Evolutionary conservation across 1,284 basidiomycete species (phyloP).

Genomic region (Xerocomus minutiporus): DNA sequence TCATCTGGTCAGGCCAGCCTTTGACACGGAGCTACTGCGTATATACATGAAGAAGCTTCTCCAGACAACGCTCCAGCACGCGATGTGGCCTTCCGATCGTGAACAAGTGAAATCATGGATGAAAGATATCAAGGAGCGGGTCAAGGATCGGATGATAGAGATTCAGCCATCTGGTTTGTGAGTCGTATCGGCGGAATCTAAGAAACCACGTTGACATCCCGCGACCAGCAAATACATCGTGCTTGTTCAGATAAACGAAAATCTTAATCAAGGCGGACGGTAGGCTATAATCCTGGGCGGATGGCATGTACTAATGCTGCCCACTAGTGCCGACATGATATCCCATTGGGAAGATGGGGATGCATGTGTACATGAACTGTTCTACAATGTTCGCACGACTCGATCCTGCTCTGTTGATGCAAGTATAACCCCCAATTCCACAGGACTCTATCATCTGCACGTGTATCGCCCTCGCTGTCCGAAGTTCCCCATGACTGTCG

Average conservation of each 20-base stretch:
- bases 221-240: constrained; percentile 72
- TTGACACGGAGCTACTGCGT: constrained; percentile 67
- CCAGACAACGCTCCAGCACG: constrained; percentile 57
- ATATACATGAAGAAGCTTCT: constrained; percentile 77
- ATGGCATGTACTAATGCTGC: constrained; percentile 8
- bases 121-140: constrained; percentile 74
- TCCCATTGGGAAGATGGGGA: constrained; percentile 35
- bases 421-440: constrained; percentile 10
- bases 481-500: constrained; percentile 25
- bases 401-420: constrained; percentile 3
- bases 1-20: constrained; percentile 41
- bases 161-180: constrained; percentile 76
- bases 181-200: constrained; percentile 33
- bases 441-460: constrained; percentile 37
- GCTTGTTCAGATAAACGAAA: constrained; percentile 76
- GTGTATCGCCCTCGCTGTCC: constrained; percentile 32
- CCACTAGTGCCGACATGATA: constrained; percentile 36
- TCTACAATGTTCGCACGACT: constrained; percentile 28
- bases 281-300: constrained; percentile 31
- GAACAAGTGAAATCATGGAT: constrained; percentile 70
- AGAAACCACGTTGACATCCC: constrained; percentile 16
- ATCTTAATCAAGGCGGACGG: constrained; percentile 76
- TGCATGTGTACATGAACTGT: constrained; percentile 28
- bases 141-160: constrained; percentile 78
- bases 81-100: constrained; percentile 63